Conservation (phyloP, 2,329 filamentous ascomycete genomes). For the Pyrenochaeta sp. region DNA sequence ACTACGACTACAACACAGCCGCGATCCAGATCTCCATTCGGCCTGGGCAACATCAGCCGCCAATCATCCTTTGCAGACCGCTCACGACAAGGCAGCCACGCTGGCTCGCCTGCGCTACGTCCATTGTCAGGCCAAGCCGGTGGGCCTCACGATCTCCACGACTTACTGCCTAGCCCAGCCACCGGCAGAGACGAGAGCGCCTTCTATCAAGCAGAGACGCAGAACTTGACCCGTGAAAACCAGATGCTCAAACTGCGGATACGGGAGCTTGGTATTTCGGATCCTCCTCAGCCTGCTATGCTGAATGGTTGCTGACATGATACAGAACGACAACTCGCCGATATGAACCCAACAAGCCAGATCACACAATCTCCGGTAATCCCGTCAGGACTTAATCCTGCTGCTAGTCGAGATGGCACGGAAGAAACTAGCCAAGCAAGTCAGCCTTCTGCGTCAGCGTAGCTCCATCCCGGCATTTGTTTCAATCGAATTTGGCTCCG, state of each 20-base stretch:
- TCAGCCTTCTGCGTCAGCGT: slow-evolving; percentile 6
- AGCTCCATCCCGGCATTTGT: too few relatives aligned
- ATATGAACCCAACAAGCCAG: slow-evolving; percentile 40
- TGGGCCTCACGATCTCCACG: slow-evolving; percentile 60
- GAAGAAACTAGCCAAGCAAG: slow-evolving; percentile 5
- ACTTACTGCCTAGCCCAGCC: slow-evolving; percentile 65
- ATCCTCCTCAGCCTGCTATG: too few relatives aligned
- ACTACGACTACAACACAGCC: too few relatives aligned
- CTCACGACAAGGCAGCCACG: slow-evolving; percentile 50
- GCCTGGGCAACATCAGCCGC: slow-evolving; percentile 50
- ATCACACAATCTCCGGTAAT: slow-evolving; percentile 42
- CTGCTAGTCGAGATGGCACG: slow-evolving; percentile 22
- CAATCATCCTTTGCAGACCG: slow-evolving; percentile 53
- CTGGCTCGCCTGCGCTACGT: slow-evolving; percentile 58
- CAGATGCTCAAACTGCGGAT: slow-evolving; percentile 82
- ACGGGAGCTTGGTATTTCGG: slow-evolving; percentile 69
- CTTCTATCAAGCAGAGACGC: slow-evolving; percentile 84
- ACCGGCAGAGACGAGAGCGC: slow-evolving; percentile 71
- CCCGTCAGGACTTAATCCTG: slow-evolving; percentile 36
- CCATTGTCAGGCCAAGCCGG: slow-evolving; percentile 58
- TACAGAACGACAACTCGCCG: slow-evolving; percentile 46
- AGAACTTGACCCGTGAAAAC: slow-evolving; percentile 79
- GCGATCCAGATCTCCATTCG: slow-evolving; percentile 48
- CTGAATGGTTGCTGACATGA: slow-evolving; percentile 6
- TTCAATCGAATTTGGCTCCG: too few relatives aligned